phyloP scores from a whole-genome alignment of 495 filamentous ascomycete species.

The Neurospora sp. region DNA sequence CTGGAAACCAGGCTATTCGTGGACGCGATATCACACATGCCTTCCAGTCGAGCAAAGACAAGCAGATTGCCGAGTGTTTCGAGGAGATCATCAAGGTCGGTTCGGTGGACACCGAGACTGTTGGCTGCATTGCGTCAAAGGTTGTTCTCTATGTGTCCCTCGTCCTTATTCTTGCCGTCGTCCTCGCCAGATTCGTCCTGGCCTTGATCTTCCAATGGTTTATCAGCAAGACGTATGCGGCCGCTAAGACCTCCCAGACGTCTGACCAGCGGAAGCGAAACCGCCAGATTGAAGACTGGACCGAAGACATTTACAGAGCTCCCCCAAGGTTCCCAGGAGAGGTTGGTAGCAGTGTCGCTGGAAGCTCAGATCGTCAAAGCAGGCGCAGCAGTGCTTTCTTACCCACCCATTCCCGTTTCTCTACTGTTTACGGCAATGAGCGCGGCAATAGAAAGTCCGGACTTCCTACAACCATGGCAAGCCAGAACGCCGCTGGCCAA shows the following conservation, averaged over 20 bases:
- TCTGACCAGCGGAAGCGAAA: constrained; percentile 70
- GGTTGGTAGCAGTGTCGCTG: constrained; percentile 43
- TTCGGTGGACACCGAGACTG: constrained; percentile 87
- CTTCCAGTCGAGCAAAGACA: constrained; percentile 67
- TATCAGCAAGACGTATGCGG: constrained; percentile 68
- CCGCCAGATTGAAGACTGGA: constrained; percentile 96
- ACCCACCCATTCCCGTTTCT: constrained; percentile 86
- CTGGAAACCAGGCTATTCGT: constrained; percentile 57
- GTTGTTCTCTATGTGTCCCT: constrained; percentile 94
- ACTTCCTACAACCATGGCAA: constrained; percentile 88
- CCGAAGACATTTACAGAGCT: constrained; percentile 90
- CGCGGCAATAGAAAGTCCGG: constrained; percentile 39
- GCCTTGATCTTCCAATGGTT: constrained; percentile 95
- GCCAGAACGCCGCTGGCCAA: constrained; percentile 74
- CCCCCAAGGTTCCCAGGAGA: constrained; percentile 69
- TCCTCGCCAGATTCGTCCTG: constrained; percentile 77
- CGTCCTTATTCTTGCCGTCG: constrained; percentile 86
- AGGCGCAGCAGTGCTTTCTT: constrained; percentile 75
- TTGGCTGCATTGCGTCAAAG: constrained; percentile 94
- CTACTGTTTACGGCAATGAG: constrained; percentile 71
- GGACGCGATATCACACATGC: constrained; percentile 88
- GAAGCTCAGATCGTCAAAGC: constrained; percentile 54
- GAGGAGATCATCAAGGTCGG: constrained; percentile 92
- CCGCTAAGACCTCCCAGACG: constrained; percentile 59
- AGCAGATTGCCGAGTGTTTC: constrained; percentile 73